Conservation (phyloP, 345 rosid genomes). For the Acer saccharum region DNA sequence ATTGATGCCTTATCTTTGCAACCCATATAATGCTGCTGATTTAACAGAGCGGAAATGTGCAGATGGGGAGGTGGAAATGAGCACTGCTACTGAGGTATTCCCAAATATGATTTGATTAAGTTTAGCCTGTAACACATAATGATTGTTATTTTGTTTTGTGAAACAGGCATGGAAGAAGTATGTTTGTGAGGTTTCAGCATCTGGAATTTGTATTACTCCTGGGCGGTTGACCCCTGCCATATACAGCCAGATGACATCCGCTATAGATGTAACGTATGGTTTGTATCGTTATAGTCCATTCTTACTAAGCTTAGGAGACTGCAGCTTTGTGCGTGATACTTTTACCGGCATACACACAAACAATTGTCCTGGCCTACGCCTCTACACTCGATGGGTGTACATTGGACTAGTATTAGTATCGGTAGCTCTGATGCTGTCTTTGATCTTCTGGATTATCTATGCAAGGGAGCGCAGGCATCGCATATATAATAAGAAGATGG, state of each 20-base stretch:
- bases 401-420: conserved; percentile 77
- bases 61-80: conserved; percentile 64
- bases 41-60: conserved; percentile 55
- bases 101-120: not conserved
- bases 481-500: conserved; percentile 56
- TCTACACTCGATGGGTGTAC: conserved; percentile 72
- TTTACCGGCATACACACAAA: conserved; percentile 49
- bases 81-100: conserved; percentile 66
- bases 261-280: conserved; percentile 81
- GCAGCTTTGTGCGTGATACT: conserved; percentile 78
- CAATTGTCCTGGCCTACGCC: conserved; percentile 68
- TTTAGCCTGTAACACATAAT: not conserved
- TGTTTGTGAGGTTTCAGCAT: conserved; percentile 49
- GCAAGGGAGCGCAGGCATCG: conserved; percentile 88
- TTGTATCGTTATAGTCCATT: conserved; percentile 78
- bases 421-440: conserved; percentile 80
- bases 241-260: conserved; percentile 63
- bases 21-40: conserved; percentile 73
- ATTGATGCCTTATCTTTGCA: conserved; percentile 71
- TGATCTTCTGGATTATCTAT: conserved; percentile 91
- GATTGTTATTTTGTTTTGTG: conserved; percentile 14
- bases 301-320: conserved; percentile 69
- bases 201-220: conserved; percentile 60
- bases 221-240: conserved; percentile 79
- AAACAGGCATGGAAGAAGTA: conserved; percentile 70